Base-by-base conservation (phyloP, 2,329 filamentous ascomycete species). In the Davidsoniella virescens region DNA sequence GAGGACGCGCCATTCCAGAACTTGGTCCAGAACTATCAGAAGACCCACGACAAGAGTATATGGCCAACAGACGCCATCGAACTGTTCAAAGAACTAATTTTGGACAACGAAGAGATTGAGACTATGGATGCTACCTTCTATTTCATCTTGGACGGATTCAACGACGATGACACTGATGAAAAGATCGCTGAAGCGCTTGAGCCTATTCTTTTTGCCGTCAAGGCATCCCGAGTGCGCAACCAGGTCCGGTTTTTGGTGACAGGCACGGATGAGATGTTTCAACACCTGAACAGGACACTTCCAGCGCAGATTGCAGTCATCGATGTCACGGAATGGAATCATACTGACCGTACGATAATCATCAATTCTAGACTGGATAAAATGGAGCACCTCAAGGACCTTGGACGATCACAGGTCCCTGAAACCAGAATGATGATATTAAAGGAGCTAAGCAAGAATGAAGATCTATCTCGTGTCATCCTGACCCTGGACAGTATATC, bases 401-500 rank as follows among this genome's bases (percentile, higher is more conserved):
- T 37, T 2, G 9, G n/a, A 7, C 42, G 33, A 12, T n/a, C 14
- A 10, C 23, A 33, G 36, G 44, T 51, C 8, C 23, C n/a, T 3
- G 37, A 46, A 2, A 16, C 40, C 5, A 17, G 44, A 16, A 7
- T 14, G 5, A 39, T 25, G 29, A 42, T 46, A 16, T 8, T 17
- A 33, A 9, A 20, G 14, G n/a, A 26, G 17, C 44, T 45, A 5
- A 14, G 23, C 4, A 37, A 42, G 5, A 10, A 45, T 14, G 43
- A 38, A 8, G 40, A 51, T 17, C 18, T 46, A 8, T 20, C 36
- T 7, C 49, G 37, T 10, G 36, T 41, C 8, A 43, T 46, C 16
- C 18, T n/a, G 16, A 60, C 59, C 38, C 56, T 65, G 5, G 56
- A 61, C 33, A 58, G 57, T 1, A 59, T 65, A 14, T 49, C 59